phyloP scores from a whole-genome alignment of 78 protist genomes.

The Ministeria vibrans region DNA sequence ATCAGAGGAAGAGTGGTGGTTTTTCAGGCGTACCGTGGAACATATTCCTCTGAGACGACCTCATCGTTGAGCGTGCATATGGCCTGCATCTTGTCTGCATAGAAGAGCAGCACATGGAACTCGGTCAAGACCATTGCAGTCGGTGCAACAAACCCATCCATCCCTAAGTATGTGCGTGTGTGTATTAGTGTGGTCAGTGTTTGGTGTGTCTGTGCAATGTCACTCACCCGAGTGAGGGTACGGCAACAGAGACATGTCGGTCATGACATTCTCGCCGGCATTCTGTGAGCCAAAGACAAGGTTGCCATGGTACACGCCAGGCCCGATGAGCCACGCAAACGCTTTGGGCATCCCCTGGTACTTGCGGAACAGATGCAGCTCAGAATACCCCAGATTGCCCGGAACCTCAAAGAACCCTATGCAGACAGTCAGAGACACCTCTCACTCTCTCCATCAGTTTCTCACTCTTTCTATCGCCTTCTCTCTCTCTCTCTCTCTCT shows the following conservation, averaged over 20 bases:
- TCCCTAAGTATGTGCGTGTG: too few species aligned
- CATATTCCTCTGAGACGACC: conserved; percentile 13
- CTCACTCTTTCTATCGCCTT: too few species aligned
- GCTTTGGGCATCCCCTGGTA: conserved; percentile 24
- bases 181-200: too few species aligned
- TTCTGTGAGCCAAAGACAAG: conserved; percentile 49
- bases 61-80: conserved; percentile 40
- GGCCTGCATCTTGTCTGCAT: conserved; percentile 44
- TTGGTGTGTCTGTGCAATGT: too few species aligned
- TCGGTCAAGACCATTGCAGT: conserved; percentile 40
- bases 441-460: too few species aligned
- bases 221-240: background rate
- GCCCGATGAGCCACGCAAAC: conserved; percentile 67
- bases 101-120: conserved; percentile 58
- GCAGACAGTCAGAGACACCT: too few species aligned
- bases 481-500: too few species aligned
- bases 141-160: background rate
- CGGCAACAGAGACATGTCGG: conserved; percentile 25
- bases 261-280: conserved; percentile 45
- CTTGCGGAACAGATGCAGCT: conserved; percentile 43
- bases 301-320: conserved; percentile 47
- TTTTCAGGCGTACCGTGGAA: background rate
- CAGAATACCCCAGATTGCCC: conserved; percentile 23
- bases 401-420: conserved; percentile 55
- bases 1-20: too few species aligned